phyloP scores from a whole-genome alignment of 202 grass and related monocot genomes.

The Elaeis oleifera region DNA sequence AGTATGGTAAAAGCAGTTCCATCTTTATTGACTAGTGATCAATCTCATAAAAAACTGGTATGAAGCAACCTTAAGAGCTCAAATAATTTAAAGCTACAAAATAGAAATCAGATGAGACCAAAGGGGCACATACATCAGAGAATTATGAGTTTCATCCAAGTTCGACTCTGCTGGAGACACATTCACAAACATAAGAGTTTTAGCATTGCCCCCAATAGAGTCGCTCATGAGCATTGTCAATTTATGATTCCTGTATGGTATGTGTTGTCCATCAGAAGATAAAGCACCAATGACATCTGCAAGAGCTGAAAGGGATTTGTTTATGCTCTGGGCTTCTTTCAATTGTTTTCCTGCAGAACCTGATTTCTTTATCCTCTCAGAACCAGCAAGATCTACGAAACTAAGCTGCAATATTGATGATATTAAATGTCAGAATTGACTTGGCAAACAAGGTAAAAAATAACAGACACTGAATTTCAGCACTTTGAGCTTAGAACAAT shows the following conservation, averaged over 20 bases:
- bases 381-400: conserved; percentile 99
- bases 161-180: conserved; percentile 87
- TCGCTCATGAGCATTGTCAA: conserved; percentile 99
- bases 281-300: conserved; percentile 89
- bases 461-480: no score
- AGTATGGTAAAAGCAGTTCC: no score
- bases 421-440: background rate
- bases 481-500: no score
- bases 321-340: conserved; percentile 99
- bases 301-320: conserved; percentile 94
- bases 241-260: conserved; percentile 96
- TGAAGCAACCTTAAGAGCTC: no score
- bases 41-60: no score
- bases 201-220: conserved; percentile 93
- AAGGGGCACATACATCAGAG: conserved; percentile 52
- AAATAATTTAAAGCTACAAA: no score
- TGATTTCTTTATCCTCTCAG: conserved; percentile 89
- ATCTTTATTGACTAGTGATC: no score
- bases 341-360: conserved; percentile 94
- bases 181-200: conserved; percentile 98
- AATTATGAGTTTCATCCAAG: conserved; percentile 91
- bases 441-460: no score
- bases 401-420: conserved; percentile 59
- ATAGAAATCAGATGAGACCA: background rate
- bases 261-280: conserved; percentile 87